Percentiles rank a stretch among this genome's conserved stretches.
Evolutionary conservation across 352 stramenopile genomes (phyloP).

Genomic region (Plasmopara halstedii): DNA sequence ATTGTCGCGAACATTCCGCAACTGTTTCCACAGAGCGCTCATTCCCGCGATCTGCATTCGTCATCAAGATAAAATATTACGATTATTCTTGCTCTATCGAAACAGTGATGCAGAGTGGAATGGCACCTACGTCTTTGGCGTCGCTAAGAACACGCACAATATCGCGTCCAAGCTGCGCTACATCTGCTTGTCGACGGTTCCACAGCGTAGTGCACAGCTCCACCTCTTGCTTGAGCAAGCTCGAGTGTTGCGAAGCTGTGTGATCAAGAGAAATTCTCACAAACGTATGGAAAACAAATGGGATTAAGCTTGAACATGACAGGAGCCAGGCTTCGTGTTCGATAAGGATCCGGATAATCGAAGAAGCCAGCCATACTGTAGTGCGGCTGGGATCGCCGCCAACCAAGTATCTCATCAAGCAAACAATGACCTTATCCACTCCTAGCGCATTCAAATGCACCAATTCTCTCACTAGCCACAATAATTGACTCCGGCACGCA

Average conservation of each 20-base stretch:
- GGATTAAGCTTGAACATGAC: conserved; percentile 61
- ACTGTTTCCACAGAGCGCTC: conserved; percentile 73
- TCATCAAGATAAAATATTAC: conserved; percentile 2
- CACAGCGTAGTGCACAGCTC: conserved; percentile 70
- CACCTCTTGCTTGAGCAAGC: conserved; percentile 69
- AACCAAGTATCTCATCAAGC: conserved; percentile 63
- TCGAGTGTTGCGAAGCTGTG: conserved; percentile 36
- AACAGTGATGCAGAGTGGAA: not conserved
- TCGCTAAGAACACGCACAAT: conserved; percentile 74
- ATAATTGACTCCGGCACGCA: conserved; percentile 61
- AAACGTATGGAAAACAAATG: conserved; percentile 79
- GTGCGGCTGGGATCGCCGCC: conserved; percentile 62
- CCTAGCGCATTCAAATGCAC: conserved; percentile 63
- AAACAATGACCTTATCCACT: conserved; percentile 70
- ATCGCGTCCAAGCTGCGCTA: conserved; percentile 67
- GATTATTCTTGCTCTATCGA: not conserved
- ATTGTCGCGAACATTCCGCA: conserved; percentile 54
- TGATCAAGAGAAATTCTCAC: conserved; percentile 65
- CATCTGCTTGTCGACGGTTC: conserved; percentile 55
- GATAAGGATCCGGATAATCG: conserved; percentile 67
- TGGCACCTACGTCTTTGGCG: conserved; percentile 57
- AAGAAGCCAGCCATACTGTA: conserved; percentile 69
- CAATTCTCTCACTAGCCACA: conserved; percentile 74
- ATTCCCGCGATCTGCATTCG: conserved; percentile 68
- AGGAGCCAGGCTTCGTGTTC: conserved; percentile 76